These are phyloP conservation scores for Aspergillus sp. DNA, from an alignment of 2,329 filamentous ascomycete species.

Conservation along the genomic window DNA sequence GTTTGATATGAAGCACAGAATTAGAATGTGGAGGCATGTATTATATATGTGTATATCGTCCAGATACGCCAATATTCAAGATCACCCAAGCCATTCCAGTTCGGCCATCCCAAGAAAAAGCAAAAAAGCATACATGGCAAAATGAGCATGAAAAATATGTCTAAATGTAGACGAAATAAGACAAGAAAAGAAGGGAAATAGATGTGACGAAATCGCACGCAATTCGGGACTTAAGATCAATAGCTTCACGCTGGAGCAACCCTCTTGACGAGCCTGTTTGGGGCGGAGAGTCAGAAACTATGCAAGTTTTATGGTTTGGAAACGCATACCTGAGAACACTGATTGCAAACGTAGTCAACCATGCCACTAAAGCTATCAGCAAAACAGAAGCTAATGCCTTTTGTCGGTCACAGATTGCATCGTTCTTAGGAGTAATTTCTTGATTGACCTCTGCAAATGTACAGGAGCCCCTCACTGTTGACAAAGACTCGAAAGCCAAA, in stretches of 20 bases:
- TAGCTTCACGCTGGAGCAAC: constrained; percentile 10
- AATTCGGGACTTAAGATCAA: not conserved
- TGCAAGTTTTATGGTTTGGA: not conserved
- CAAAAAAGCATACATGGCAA: too few relatives aligned
- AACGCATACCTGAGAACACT: constrained; percentile 62
- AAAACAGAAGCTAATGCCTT: constrained; percentile 71
- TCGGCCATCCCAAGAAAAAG: too few relatives aligned
- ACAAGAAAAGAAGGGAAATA: not conserved
- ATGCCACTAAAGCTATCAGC: constrained; percentile 75
- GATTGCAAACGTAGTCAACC: constrained; percentile 82
- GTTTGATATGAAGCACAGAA: constrained; percentile 15
- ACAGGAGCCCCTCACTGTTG: constrained; percentile 55
- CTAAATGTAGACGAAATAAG: not conserved
- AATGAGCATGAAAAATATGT: not conserved
- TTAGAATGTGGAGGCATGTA: too few relatives aligned
- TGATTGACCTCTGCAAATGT: constrained; percentile 40
- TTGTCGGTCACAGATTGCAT: constrained; percentile 55
- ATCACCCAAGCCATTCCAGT: too few relatives aligned
- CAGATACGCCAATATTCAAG: not conserved
- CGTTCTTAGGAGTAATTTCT: constrained; percentile 25
- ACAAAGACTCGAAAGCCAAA: constrained; percentile 78
- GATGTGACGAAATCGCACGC: not conserved
- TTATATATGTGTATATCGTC: not conserved
- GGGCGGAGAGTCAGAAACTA: constrained; percentile 6
- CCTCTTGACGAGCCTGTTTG: constrained; percentile 33